Evolutionary conservation across 1,284 basidiomycete genomes (phyloP), one percentile per base, ranked within the genome.

Genomic region (Tilletia setariae): DNA sequence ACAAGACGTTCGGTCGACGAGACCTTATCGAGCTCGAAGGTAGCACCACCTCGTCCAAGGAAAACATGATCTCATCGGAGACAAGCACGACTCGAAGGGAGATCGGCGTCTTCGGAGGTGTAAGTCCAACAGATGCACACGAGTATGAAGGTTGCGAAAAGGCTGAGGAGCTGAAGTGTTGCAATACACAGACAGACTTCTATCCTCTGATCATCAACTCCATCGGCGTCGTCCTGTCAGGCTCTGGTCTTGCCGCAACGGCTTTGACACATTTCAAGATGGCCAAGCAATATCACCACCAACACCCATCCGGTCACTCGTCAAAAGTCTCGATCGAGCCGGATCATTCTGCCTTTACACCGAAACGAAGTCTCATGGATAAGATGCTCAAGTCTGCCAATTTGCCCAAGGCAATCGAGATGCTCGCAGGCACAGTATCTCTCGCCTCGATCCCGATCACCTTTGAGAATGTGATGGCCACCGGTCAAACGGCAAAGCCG

Each of bases 381-480:
- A 21, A 2, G 8, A 35, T 61, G 28, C 2, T 9, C 28, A 49
- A 23, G 19, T 49, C 46, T 19, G 9, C 56, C 9, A 16, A 40
- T 19, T 21, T 61, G 28, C 25, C 30, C 56, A 61, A 61, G 28
- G 32, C 25, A 11, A 25, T 61, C 7, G 56, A 61, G 28, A 16
- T 61, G 28, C 32, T 40, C 3, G 56, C 56, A 7, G 28, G 25
- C 25, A 30, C 56, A 11, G 56, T 61, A 16, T 32, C 56, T 16
- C 28, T 61, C 28, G 9, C 28, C 16, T 61, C 56, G 28, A 35
- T 61, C 35, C 56, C 56, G 15, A 19, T 61, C 25, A 35, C 28
- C 28, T 61, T 61, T 19, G 30, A 8, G 16, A 61, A 61, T 30
- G 32, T 61, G 28, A 32, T 61, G 56, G 56, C 56, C 30, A 61